Evolutionary conservation across 2,329 filamentous ascomycete genomes (phyloP), one percentile per base, ranked within the genome.

Genomic region (Ophiocordyceps camponoti-rufipedis): DNA sequence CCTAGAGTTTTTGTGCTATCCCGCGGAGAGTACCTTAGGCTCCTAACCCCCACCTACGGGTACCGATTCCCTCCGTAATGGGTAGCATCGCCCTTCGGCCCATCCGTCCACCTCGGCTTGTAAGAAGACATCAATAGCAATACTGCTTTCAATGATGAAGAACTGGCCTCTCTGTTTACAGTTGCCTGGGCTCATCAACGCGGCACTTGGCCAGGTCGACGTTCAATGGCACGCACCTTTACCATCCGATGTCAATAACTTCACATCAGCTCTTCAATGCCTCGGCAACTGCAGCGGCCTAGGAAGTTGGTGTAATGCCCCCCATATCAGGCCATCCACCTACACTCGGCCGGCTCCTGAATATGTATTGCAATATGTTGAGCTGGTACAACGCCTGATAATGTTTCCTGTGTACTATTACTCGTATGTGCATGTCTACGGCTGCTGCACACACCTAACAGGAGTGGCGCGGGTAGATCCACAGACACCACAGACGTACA

Each of bases 221-320:
- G 53, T 71, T 12, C 55, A 56, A 43, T 84, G 80, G 80, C 62
- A 80, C 57, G 56, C 76, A 12, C 79, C 80, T 0, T 62, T 66
- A 14, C 55, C 66, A 18, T 71, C 68, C 5, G 56, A 62, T 42
- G 67, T 85, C 52, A 85, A 85, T 55, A 68, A 80, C 53, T 62
- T 87, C 4, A 63, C 64, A 1, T 58, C 63, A 5, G 78, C 74
- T 0, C 57, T 86, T 44, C 66, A 13, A 12, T 33, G 32, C 13
- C 9, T 5, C 32, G 32, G 32, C 11, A 33, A 70, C 47, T 68
- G 70, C 8, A 64, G 68, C 2, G 84, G 81, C 1, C 71, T 78
- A 0, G 80, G 85, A 58, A 86, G 89, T 59, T 89, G 72, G 71
- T 91, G 85, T 62, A 88, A 91, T 56, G 91, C 91, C 83, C 85